Evolutionary conservation across 306 rosid genomes (phyloP).

Genomic region (Glycyrrhiza uralensis): DNA sequence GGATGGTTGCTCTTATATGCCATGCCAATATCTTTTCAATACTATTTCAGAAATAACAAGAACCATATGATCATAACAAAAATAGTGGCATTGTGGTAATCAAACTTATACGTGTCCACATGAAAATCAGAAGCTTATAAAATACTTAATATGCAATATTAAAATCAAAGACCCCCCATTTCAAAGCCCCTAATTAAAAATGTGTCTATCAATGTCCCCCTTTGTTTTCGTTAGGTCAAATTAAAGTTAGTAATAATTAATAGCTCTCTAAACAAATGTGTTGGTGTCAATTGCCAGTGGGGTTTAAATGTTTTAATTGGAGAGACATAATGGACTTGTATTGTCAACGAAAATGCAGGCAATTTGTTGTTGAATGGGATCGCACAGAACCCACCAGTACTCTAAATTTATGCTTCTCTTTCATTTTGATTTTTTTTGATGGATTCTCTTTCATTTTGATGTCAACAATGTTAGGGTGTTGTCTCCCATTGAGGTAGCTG

Average conservation of each 20-base stretch:
- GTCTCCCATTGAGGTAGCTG: conserved; percentile 42
- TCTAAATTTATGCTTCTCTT: background rate
- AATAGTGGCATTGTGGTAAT: conserved; percentile 17
- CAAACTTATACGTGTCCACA: conserved; percentile 20
- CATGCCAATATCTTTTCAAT: background rate
- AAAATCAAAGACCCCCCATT: conserved; percentile 11
- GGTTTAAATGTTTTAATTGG: conserved; percentile 10
- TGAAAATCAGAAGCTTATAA: conserved; percentile 13
- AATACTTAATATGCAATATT: background rate
- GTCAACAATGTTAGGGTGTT: conserved; percentile 18
- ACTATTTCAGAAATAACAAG: background rate
- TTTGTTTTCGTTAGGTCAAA: conserved; percentile 14
- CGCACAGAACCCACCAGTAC: conserved; percentile 32
- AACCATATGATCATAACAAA: background rate
- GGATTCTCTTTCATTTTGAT: conserved; percentile 22
- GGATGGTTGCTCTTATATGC: conserved; percentile 6
- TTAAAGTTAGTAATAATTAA: background rate
- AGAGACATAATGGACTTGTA: conserved; percentile 16
- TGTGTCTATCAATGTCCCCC: conserved; percentile 24
- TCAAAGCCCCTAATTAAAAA: conserved; percentile 21
- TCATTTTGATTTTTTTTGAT: conserved; percentile 33
- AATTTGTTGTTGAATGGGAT: conserved; percentile 39
- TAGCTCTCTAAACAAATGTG: conserved; percentile 21
- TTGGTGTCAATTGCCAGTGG: background rate
- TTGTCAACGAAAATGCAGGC: conserved; percentile 37